Conservation (phyloP, 495 filamentous ascomycete species). For the Tuber magnatum region DNA sequence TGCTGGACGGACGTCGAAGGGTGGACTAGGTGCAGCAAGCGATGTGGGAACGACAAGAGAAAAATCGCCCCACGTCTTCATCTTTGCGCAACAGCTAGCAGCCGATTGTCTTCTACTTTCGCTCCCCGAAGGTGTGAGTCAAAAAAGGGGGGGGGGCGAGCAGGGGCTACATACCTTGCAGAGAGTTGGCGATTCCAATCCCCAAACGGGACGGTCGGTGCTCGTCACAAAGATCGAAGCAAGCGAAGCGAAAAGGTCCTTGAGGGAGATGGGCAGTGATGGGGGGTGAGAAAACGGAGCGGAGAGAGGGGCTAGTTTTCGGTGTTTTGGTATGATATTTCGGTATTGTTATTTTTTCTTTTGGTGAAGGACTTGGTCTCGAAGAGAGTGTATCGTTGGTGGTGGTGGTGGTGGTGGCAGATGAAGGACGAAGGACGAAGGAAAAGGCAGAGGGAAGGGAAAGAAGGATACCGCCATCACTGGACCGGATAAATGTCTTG, state of each 20-base stretch:
- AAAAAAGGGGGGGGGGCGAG: not conserved
- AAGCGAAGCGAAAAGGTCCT: not conserved
- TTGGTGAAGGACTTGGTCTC: not conserved
- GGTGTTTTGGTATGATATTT: not conserved
- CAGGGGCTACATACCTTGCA: not conserved
- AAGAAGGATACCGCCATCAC: not conserved
- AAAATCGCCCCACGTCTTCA: not conserved
- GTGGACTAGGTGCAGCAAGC: slow-evolving; percentile 4
- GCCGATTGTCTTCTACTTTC: slow-evolving; percentile 5
- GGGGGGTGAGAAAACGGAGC: not conserved
- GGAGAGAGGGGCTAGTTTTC: not conserved
- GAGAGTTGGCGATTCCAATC: not conserved
- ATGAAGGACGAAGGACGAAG: not conserved
- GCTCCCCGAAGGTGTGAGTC: slow-evolving; percentile 3
- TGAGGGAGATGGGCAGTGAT: not conserved
- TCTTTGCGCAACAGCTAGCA: slow-evolving; percentile 4
- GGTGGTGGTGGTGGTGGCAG: not conserved
- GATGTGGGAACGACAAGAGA: slow-evolving; percentile 1
- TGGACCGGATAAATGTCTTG: not conserved
- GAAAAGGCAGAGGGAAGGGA: not conserved
- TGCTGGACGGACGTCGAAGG: slow-evolving; percentile 12
- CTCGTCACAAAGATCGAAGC: not conserved
- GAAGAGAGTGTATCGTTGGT: not conserved
- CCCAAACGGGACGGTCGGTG: not conserved
- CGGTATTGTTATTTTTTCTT: not conserved